A percentile compares a stretch with the other conserved stretches of the same genome.
Evolutionary conservation across 2,329 filamentous ascomycete genomes (phyloP).

Genomic region (Colletotrichum limetticola): DNA sequence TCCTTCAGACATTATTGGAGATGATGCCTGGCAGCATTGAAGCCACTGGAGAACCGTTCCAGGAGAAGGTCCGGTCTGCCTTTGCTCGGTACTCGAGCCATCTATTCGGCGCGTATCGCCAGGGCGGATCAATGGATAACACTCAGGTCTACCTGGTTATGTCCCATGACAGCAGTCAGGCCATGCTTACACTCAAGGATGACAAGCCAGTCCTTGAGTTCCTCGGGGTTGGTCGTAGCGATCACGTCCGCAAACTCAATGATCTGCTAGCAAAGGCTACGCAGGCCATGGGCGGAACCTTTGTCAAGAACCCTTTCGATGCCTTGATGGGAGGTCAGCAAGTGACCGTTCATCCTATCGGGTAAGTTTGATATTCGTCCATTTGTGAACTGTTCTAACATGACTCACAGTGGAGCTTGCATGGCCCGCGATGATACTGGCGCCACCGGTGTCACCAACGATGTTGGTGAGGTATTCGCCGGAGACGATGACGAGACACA

Average conservation of each 20-base stretch:
- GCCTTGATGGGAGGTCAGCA: slow-evolving; percentile 65
- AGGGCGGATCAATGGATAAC: slow-evolving; percentile 64
- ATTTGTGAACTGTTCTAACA: slow-evolving; percentile 36
- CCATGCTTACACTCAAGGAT: slow-evolving; percentile 66
- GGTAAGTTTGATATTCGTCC: slow-evolving; percentile 45
- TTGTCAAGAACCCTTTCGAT: slow-evolving; percentile 68
- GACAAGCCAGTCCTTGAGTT: slow-evolving; percentile 71
- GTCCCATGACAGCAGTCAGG: slow-evolving; percentile 75
- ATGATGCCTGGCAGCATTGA: slow-evolving; percentile 58
- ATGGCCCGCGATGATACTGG: slow-evolving; percentile 71
- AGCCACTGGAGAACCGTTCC: slow-evolving; percentile 49
- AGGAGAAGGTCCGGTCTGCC: slow-evolving; percentile 55
- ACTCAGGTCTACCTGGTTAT: slow-evolving; percentile 75
- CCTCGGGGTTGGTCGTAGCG: slow-evolving; percentile 65
- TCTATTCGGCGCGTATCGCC: slow-evolving; percentile 68
- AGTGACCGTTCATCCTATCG: slow-evolving; percentile 75
- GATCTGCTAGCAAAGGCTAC: slow-evolving; percentile 64
- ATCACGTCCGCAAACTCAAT: slow-evolving; percentile 65
- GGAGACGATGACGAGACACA: slow-evolving; percentile 63
- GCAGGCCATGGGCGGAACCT: slow-evolving; percentile 67
- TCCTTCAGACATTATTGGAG: slow-evolving; percentile 68
- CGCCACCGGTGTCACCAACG: slow-evolving; percentile 67
- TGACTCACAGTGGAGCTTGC: slow-evolving; percentile 61
- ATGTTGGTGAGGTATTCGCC: slow-evolving; percentile 68
- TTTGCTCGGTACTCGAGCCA: slow-evolving; percentile 62